These are phyloP conservation scores for Alternaria tenuissima DNA, from an alignment of 2,329 filamentous ascomycete genomes.

Conservation along the genomic window DNA sequence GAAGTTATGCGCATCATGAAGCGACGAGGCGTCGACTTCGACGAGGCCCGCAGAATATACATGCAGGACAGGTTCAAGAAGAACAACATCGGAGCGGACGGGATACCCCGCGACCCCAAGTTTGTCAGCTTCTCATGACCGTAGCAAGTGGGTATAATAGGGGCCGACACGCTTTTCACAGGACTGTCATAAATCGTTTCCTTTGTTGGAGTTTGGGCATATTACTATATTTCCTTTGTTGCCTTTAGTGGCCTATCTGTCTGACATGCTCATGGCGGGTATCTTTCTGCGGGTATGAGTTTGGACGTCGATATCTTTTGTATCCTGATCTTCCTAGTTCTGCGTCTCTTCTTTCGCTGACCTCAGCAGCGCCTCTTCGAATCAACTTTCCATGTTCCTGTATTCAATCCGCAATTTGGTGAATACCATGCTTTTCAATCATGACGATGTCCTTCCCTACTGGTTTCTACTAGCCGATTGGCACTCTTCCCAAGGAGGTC, in stretches of 20 bases:
- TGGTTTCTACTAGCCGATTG: background rate
- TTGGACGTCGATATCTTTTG: slow-evolving; percentile 5
- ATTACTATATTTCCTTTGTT: slow-evolving; percentile 19
- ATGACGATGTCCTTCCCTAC: background rate
- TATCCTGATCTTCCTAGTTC: slow-evolving; percentile 1
- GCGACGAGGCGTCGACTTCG: slow-evolving; percentile 80
- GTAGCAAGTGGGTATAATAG: background rate
- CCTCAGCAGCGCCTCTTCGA: slow-evolving; percentile 4
- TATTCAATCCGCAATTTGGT: background rate
- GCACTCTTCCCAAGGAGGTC: background rate
- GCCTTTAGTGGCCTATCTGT: slow-evolving; percentile 8
- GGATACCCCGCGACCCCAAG: slow-evolving; percentile 87
- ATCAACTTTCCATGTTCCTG: background rate
- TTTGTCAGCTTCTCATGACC: slow-evolving; percentile 83
- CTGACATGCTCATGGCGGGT: slow-evolving; percentile 5
- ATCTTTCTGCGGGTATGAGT: slow-evolving; percentile 8
- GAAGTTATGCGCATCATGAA: slow-evolving; percentile 94
- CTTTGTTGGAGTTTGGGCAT: slow-evolving; percentile 12
- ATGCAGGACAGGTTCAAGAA: slow-evolving; percentile 86
- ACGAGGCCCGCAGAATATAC: slow-evolving; percentile 86
- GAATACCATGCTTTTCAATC: background rate
- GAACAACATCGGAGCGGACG: slow-evolving; percentile 88
- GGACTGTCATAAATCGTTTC: slow-evolving; percentile 9
- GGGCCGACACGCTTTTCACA: background rate
- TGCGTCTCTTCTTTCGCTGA: slow-evolving; percentile 8